Base-by-base conservation (phyloP, 805 yeast species). In the Cyberlindnera galapagoensis region DNA sequence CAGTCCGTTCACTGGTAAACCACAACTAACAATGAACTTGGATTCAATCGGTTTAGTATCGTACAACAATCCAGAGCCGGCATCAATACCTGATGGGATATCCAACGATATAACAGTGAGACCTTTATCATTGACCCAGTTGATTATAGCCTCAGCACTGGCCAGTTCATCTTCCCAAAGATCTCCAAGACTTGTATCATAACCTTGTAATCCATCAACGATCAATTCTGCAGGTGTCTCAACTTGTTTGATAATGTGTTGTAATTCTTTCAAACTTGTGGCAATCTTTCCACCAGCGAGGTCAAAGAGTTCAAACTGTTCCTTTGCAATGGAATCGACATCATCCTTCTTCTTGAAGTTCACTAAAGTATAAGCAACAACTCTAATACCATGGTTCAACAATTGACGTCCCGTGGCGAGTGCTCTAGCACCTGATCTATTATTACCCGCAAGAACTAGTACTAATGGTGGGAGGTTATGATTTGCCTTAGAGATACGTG, bases 121-220 rank as follows among this genome's bases (percentile, higher is more conserved):
- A 32, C 58, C 62, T 7, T 65, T 61, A 20, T 52, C 54, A 44
- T 83, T 82, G 36, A 80, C 71, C 94, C 95, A 87, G 5, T 59
- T 54, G 17, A 84, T 70, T 13, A 84, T 54, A 21, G 62, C 57
- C 18, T 53, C 50, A 8, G 71, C 63, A 15, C 47, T 46, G 16
- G 56, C 46, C 14, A 65, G 42, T 31, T 72, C 78, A 2, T 35
- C 42, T 3, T 46, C 56, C 49, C 52, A 33, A 47, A 79, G 54
- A 51, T 82, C 92, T 20, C 69, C 68, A 31, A 83, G 56, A 34
- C 72, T 80, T 16, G 75, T 71, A 45, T 84, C 92, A 43, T 74
- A 80, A 1, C 95, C 96, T 51, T 83, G 95, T 44, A 87, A 63
- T 1, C 87, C 92, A 54, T 87, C 97, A 13, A 87, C 50, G 8